Evolutionary conservation across 2,329 filamentous ascomycete genomes (phyloP).

Genomic region (Penicillium sp.): DNA sequence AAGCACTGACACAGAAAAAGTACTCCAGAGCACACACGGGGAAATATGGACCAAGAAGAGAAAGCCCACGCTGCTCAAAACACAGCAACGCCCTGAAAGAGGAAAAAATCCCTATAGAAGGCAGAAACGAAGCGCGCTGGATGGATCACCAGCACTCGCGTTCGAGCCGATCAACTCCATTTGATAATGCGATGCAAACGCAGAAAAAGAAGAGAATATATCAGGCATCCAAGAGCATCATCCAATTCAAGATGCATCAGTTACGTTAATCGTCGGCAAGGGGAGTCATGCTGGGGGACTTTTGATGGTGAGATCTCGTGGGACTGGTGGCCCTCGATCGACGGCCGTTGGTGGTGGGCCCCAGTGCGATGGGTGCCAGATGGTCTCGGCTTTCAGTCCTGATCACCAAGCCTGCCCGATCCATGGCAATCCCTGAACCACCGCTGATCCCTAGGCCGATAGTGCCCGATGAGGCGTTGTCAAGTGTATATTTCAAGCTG

Average conservation of each 20-base stretch:
- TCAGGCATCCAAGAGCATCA: constrained; percentile 15
- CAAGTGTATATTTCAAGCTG: constrained; percentile 41
- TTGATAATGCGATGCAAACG: constrained; percentile 26
- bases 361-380: constrained; percentile 58
- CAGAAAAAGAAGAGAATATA: constrained; percentile 10
- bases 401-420: constrained; percentile 72
- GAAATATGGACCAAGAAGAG: constrained; percentile 30
- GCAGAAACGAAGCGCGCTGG: neutral
- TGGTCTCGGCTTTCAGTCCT: constrained; percentile 86
- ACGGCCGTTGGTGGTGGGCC: constrained; percentile 51
- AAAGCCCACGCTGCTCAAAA: constrained; percentile 11
- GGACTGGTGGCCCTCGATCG: constrained; percentile 50
- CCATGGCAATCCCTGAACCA: constrained; percentile 48
- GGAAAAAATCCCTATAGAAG: constrained; percentile 1
- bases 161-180: constrained; percentile 25
- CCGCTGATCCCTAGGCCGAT: constrained; percentile 41
- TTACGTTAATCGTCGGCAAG: constrained; percentile 37
- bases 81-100: constrained; percentile 8
- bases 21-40: constrained; percentile 31
- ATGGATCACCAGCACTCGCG: neutral
- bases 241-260: constrained; percentile 19
- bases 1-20: constrained; percentile 21
- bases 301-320: constrained; percentile 46
- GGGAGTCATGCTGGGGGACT: constrained; percentile 40
- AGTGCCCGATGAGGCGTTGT: constrained; percentile 44